phyloP scores from a whole-genome alignment of 2,329 filamentous ascomycete genomes.

The Curvularia sp. region DNA sequence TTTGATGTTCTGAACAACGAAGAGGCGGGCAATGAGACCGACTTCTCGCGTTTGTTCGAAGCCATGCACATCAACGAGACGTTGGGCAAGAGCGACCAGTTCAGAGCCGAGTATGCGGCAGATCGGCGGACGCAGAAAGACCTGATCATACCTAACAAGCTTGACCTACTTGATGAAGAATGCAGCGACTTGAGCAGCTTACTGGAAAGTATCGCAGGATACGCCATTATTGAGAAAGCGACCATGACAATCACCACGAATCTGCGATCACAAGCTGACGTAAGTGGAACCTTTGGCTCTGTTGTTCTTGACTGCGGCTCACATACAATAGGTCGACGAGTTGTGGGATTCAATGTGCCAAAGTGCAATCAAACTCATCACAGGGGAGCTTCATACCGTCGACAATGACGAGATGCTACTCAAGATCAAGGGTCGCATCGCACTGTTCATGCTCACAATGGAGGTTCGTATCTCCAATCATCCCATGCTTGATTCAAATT shows the following conservation, averaged over 20 bases:
- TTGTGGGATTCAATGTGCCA: slow-evolving; percentile 99
- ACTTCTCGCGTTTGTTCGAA: slow-evolving; percentile 94
- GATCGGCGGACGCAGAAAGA: slow-evolving; percentile 93
- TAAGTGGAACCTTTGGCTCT: slow-evolving; percentile 52
- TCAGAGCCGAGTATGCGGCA: slow-evolving; percentile 88
- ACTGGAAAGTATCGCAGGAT: slow-evolving; percentile 91
- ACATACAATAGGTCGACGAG: slow-evolving; percentile 76
- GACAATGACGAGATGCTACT: slow-evolving; percentile 86
- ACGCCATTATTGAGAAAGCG: slow-evolving; percentile 93
- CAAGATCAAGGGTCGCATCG: slow-evolving; percentile 93
- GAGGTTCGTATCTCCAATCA: slow-evolving; percentile 66
- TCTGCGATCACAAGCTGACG: slow-evolving; percentile 80
- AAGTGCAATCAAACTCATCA: slow-evolving; percentile 80
- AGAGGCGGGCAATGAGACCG: slow-evolving; percentile 78
- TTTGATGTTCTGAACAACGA: slow-evolving; percentile 96
- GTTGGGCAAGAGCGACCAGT: slow-evolving; percentile 88
- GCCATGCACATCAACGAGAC: slow-evolving; percentile 96
- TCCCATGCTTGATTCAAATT: slow-evolving; percentile 12
- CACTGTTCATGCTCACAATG: slow-evolving; percentile 98
- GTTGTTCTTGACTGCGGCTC: neutral
- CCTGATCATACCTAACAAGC: slow-evolving; percentile 76
- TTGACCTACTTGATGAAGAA: slow-evolving; percentile 82
- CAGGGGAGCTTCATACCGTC: slow-evolving; percentile 78
- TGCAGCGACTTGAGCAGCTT: slow-evolving; percentile 86
- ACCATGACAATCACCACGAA: slow-evolving; percentile 89